Evolutionary conservation across 805 yeast genomes (phyloP), one percentile per base, ranked within the genome.

Genomic region (Candida schatavii): DNA sequence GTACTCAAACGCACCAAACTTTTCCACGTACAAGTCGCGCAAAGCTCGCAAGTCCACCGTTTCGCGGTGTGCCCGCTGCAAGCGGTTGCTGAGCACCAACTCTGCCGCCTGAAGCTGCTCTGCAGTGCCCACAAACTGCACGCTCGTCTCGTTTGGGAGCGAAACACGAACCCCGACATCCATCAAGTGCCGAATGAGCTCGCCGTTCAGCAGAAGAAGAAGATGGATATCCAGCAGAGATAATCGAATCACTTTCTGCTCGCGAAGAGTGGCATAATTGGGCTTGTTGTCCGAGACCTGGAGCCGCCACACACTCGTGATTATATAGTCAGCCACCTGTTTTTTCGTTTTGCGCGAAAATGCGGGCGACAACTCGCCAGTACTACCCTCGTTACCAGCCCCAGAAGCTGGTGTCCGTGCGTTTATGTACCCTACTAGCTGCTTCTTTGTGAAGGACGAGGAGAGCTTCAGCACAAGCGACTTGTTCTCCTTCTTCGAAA

Each of bases 21-120:
- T 65, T 34, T 57, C 51, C 35, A 45, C 26, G 45, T 53, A 67
- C n/a, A 64, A 47, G 10, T 44, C 26, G 42, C 59, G 55, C 29
- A 66, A 44, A 15, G 48, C 37, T n/a, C 50, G 34, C 39, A 73
- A 50, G 46, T 71, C 67, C 4, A 74, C 37, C n/a, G 48, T 57
- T 23, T 59, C 62, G 9, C 53, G 50, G 22, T 49, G 46, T 3
- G 62, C 49, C 1, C 55, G 48, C 13, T 57, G 61, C 36, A 73
- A 49, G 22, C 61, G 55, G 2, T 58, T 50, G 29, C 54, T 54
- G 35, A 74, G 51, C n/a, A 66, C 60, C 25, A 76, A 66, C 41
- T 63, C 59, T 17, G 77, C 75, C 61, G 72, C 75, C 20, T 62
- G 59, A 28, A 68, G 59, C 28, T 75, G 77, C 17, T 55, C 47